phyloP scores from a whole-genome alignment of 176 grass and related monocot species.

The Puccinellia tenuiflora region DNA sequence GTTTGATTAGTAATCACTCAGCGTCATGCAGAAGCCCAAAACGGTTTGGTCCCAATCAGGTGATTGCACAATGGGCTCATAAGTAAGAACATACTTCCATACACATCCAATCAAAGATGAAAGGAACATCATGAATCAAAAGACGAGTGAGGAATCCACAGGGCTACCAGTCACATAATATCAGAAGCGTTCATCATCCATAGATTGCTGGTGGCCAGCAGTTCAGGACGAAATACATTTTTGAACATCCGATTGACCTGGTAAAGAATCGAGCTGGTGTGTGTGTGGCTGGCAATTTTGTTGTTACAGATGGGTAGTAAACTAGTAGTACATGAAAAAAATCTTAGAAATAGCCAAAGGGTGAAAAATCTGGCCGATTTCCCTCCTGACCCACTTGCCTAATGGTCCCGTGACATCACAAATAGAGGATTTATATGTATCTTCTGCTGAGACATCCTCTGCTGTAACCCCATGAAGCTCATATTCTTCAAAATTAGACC shows the following conservation, averaged over 20 bases:
- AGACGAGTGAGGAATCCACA: not conserved
- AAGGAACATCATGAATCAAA: not conserved
- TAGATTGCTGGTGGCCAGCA: not conserved
- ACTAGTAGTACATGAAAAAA: slow-evolving; percentile 10
- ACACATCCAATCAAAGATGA: not conserved
- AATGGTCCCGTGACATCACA: not conserved
- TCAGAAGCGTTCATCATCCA: not conserved
- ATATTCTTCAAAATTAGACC: slow-evolving; percentile 23
- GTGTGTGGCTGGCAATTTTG: not conserved
- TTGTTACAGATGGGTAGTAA: slow-evolving; percentile 20
- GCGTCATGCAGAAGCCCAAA: too few species aligned
- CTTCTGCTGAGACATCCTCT: not conserved
- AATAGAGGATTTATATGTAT: slow-evolving; percentile 4
- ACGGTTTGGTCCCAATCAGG: not conserved
- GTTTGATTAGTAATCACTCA: not conserved
- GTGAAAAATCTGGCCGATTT: slow-evolving; percentile 36
- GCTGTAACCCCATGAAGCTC: not conserved
- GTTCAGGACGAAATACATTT: not conserved
- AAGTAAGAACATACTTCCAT: not conserved
- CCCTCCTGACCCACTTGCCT: not conserved
- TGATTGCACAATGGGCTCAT: not conserved
- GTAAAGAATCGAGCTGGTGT: not conserved
- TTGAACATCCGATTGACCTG: not conserved
- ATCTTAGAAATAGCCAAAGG: slow-evolving; percentile 23
- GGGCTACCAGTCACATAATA: not conserved